Percentiles rank a stretch among this genome's conserved stretches.
These are phyloP conservation scores for Leccinum longicurvipes DNA, from an alignment of 768 basidiomycete species.

Conservation along the genomic window DNA sequence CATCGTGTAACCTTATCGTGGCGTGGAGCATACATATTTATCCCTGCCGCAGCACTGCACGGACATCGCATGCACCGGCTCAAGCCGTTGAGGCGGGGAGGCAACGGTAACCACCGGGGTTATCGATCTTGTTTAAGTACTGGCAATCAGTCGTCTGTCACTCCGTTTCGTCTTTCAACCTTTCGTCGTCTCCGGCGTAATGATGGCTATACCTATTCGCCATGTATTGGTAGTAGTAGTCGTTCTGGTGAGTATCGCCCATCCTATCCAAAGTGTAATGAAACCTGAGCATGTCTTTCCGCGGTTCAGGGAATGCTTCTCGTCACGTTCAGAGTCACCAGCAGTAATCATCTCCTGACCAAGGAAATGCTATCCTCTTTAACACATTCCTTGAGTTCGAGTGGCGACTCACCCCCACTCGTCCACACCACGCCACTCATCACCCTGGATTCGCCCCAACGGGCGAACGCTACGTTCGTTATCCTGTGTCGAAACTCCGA, in stretches of 20 bases:
- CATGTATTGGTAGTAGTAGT: constrained; percentile 13
- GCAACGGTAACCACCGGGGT: not conserved
- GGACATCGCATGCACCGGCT: not conserved
- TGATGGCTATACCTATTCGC: constrained; percentile 21
- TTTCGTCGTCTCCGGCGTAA: not conserved
- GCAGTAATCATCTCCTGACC: not conserved
- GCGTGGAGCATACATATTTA: too few species aligned
- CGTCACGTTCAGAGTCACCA: constrained; percentile 2
- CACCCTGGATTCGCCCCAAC: constrained; percentile 2
- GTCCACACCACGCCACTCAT: not conserved
- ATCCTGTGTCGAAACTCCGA: constrained; percentile 53
- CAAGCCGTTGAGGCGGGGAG: not conserved
- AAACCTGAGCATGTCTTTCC: not conserved
- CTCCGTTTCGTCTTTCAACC: not conserved
- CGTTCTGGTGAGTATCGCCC: constrained; percentile 19
- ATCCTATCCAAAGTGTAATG: too few species aligned
- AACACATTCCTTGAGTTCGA: not conserved
- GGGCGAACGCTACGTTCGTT: constrained; percentile 59
- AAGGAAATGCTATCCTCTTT: constrained; percentile 3
- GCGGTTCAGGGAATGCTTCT: constrained; percentile 15
- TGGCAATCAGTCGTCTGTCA: not conserved
- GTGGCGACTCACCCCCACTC: not conserved
- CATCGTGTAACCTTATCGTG: too few species aligned
- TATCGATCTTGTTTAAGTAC: not conserved
- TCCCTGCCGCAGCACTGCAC: not conserved